Percentiles rank a stretch among this genome's conserved stretches.
These are phyloP conservation scores for Tylopilus sp. DNA, from an alignment of 768 basidiomycete genomes.

Conservation along the genomic window DNA sequence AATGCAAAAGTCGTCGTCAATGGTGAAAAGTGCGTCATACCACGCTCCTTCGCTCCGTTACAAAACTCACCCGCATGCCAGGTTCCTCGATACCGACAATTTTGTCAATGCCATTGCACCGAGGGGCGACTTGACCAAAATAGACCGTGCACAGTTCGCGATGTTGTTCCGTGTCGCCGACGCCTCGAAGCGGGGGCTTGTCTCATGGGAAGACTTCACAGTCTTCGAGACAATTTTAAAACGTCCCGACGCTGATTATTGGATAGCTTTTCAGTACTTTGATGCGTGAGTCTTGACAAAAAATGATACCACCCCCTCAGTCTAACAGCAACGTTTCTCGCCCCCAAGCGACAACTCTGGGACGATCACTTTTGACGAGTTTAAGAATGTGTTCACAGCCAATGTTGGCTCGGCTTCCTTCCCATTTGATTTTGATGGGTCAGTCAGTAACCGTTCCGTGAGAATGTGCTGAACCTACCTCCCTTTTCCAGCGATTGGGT, in stretches of 20 bases:
- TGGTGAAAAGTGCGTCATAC: conserved; percentile 71
- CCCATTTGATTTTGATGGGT: conserved; percentile 96
- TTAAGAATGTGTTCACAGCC: conserved; percentile 86
- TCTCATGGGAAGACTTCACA: conserved; percentile 95
- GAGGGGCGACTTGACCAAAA: conserved; percentile 76
- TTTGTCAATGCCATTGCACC: conserved; percentile 97
- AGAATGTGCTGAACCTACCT: conserved; percentile 2
- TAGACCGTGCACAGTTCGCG: conserved; percentile 83
- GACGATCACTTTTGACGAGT: conserved; percentile 89
- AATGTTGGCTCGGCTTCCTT: conserved; percentile 77
- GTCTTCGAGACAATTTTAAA: conserved; percentile 93
- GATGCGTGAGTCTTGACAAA: conserved; percentile 67
- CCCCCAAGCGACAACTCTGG: conserved; percentile 79
- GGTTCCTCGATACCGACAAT: conserved; percentile 81
- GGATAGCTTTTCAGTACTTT: conserved; percentile 95
- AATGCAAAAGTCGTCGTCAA: conserved; percentile 71
- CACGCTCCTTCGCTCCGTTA: conserved; percentile 14
- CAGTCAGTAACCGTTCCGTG: conserved; percentile 13
- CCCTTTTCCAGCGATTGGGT: conserved; percentile 75
- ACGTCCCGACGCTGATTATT: conserved; percentile 94
- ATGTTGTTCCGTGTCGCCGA: conserved; percentile 91
- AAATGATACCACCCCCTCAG: background rate
- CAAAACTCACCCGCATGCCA: conserved; percentile 32
- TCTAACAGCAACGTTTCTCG: conserved; percentile 6
- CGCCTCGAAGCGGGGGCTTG: conserved; percentile 64